Evolutionary conservation across 2,329 filamentous ascomycete genomes (phyloP), one percentile per base, ranked within the genome.

Genomic region (Pleomassaria siparia): DNA sequence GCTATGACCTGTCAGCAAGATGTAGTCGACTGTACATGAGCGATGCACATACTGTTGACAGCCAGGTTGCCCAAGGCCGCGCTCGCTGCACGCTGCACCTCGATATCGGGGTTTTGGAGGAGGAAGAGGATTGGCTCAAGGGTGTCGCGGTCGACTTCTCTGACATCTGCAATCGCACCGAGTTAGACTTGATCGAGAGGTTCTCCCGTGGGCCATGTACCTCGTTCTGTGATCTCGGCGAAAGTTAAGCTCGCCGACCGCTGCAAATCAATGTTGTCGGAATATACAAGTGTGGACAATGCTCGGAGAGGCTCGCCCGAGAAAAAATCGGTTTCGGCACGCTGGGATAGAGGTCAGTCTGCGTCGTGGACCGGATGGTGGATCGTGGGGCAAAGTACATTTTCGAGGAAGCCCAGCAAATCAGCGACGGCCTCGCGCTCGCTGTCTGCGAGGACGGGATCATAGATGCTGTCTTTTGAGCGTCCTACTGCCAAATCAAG

Each of bases 301-400:
- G 94, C 92, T 73, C 88, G 88, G 48, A 99, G 84, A 37, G 94
- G 94, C 67, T 96, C 91, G 73, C 94, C 94, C 29, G 89, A 87
- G 75, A 99, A 99, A 83, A 99, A 99, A 73, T 99, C 92, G 63
- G 91, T 97, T 72, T 99, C 94, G 68, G 86, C 88, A 69, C 94
- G 87, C 94, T 96, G 71, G 33, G 26, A 36, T 40, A 22, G 29
- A 42, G 41, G 64, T 68, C 74, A 66, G 77, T 68, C 43, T 42
- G 28, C 50, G 45, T 36, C 44, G 46, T 24, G 25, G 22, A 28
- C 76, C 18, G 21, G 39, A 40, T 24, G 49, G 13, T 47, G 40
- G 46, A 40, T 37, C 33, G 43, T 46, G 48, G 44, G 48, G 30
- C 42, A 45, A 29, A 83, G 56, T 78, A 97, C 94, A 70, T 97